A percentile compares a stretch with the other conserved stretches of the same genome.
Conservation (phyloP, 129 eudicot species). For the Scalesia atractyloides region DNA sequence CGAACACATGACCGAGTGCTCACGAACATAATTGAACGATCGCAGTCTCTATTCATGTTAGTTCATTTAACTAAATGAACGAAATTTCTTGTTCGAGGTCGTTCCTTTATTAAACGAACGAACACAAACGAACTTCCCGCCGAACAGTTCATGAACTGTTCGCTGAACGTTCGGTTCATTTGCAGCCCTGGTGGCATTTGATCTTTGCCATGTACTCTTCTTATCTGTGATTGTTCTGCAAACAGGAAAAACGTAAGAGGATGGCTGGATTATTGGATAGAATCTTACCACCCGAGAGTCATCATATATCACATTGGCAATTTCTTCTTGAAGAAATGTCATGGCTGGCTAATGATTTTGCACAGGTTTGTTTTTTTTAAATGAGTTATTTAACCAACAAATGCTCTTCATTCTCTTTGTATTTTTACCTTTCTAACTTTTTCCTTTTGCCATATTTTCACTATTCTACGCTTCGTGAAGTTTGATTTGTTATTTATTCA, state of each 20-base stretch:
- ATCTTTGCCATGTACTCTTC: background rate
- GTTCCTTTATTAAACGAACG: no score
- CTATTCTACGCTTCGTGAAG: conserved; percentile 3
- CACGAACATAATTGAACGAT: no score
- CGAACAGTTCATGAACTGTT: no score
- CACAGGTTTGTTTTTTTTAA: conserved; percentile 61
- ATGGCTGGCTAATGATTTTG: conserved; percentile 98
- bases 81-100: no score
- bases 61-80: no score
- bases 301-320: conserved; percentile 76
- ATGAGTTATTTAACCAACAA: background rate
- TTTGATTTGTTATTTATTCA: conserved; percentile 16
- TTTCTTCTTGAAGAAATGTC: conserved; percentile 93
- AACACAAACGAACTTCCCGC: no score
- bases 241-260: conserved; percentile 86
- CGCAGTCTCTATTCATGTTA: no score
- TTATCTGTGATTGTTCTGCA: conserved; percentile 31
- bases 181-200: conserved; percentile 1
- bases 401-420: conserved; percentile 6
- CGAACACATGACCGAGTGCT: no score
- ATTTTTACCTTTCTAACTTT: background rate
- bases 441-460: background rate
- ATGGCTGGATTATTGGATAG: conserved; percentile 67
- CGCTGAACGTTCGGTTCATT: no score
- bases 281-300: conserved; percentile 31